Conservation (phyloP, 306 rosid species). For the Malus orientalis region DNA sequence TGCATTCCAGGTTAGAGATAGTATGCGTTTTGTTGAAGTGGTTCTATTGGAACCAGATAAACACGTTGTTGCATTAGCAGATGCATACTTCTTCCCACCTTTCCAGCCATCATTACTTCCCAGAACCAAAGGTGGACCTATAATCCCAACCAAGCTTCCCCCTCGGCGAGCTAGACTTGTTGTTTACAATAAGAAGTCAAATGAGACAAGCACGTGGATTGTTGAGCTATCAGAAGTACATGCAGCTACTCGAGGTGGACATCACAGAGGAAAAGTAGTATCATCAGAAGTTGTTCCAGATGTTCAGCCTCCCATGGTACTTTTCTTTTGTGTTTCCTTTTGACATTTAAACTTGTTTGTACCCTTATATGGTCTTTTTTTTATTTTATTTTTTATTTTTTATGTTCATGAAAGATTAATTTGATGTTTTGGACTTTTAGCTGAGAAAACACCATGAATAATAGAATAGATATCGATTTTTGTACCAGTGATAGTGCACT, state of each 20-base stretch:
- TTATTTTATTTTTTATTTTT: background rate
- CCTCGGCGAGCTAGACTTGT: slow-evolving; percentile 83
- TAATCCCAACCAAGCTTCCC: slow-evolving; percentile 77
- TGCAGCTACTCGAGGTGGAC: slow-evolving; percentile 92
- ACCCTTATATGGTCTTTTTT: background rate
- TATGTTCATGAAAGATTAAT: background rate
- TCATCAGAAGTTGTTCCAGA: slow-evolving; percentile 64
- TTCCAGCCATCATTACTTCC: slow-evolving; percentile 90
- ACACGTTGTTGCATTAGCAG: slow-evolving; percentile 81
- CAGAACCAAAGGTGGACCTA: slow-evolving; percentile 71
- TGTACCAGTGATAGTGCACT: background rate
- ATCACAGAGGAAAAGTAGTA: slow-evolving; percentile 86
- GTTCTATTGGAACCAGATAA: slow-evolving; percentile 77
- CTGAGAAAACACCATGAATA: background rate
- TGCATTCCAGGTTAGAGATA: slow-evolving; percentile 64
- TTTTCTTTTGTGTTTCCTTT: background rate
- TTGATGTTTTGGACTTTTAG: background rate
- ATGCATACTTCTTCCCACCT: slow-evolving; percentile 91
- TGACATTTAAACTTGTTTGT: background rate
- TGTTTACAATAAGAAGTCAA: slow-evolving; percentile 75
- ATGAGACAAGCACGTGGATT: slow-evolving; percentile 61
- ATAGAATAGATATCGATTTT: background rate
- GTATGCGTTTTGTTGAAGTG: slow-evolving; percentile 87
- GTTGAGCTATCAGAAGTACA: slow-evolving; percentile 85
- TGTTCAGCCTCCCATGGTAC: slow-evolving; percentile 94